These are phyloP conservation scores for Fusarium sp. DNA, from an alignment of 2,329 filamentous ascomycete genomes.

Conservation along the genomic window DNA sequence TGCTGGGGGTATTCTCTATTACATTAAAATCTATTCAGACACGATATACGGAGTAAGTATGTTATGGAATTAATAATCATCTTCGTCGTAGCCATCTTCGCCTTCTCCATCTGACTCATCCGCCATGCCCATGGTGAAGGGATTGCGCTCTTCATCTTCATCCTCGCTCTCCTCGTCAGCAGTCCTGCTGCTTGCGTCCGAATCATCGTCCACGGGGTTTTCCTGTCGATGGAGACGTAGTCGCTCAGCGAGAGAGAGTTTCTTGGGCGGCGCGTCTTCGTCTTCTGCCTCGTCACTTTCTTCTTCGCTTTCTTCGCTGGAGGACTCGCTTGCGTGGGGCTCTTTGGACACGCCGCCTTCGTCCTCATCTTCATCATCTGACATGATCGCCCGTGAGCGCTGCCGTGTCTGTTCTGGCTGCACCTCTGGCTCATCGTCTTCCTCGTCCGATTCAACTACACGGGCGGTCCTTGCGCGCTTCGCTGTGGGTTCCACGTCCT, in stretches of 20 bases:
- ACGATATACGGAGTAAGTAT: background rate
- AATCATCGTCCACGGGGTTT: slow-evolving; percentile 25
- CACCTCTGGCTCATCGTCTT: slow-evolving; percentile 23
- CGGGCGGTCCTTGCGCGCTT: slow-evolving; percentile 42
- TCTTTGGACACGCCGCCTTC: slow-evolving; percentile 22
- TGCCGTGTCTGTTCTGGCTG: background rate
- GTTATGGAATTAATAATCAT: slow-evolving; percentile 11
- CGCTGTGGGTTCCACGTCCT: slow-evolving; percentile 20
- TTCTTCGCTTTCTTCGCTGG: slow-evolving; percentile 6
- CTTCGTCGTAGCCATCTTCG: slow-evolving; percentile 32
- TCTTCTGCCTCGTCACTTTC: slow-evolving; percentile 15
- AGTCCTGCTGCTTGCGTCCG: slow-evolving; percentile 33
- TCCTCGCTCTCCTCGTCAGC: slow-evolving; percentile 32
- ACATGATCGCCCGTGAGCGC: slow-evolving; percentile 2
- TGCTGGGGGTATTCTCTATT: slow-evolving; percentile 13
- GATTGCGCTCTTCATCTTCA: slow-evolving; percentile 39
- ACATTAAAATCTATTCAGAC: slow-evolving; percentile 5
- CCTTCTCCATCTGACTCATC: slow-evolving; percentile 47
- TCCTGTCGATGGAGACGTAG: slow-evolving; percentile 33
- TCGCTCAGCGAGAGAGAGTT: slow-evolving; percentile 30
- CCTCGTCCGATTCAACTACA: slow-evolving; percentile 37
- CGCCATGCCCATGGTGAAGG: slow-evolving; percentile 48
- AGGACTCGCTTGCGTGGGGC: background rate
- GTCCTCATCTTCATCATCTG: slow-evolving; percentile 34
- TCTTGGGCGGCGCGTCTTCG: slow-evolving; percentile 21